Evolutionary conservation across 192 early-diverging fungal genomes (phyloP), one percentile per base, ranked within the genome.

Genomic region (Umbelopsis sp.): DNA sequence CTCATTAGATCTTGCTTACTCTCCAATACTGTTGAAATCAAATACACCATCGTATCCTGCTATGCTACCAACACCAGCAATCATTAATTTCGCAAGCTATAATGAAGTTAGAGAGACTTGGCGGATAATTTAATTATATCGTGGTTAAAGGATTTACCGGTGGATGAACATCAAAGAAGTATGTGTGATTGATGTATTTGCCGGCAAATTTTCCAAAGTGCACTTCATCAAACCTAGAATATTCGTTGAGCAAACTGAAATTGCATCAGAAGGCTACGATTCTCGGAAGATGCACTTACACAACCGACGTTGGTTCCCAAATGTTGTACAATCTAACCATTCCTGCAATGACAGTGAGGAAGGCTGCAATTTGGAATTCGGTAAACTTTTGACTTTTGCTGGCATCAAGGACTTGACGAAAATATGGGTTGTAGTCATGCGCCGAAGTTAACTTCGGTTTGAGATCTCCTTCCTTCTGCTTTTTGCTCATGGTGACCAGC

Each of bases 201-300:
- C 74, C 45, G 41, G 94, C 97, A 78, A 95, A 97, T 72, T 95
- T 94, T 69, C 97, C 97, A 84, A 98, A 97, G 59, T 97, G 96
- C 32, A 97, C 97, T 82, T 98, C 97, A 80, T 98, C 97, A 78
- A 97, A 97, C 1, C 92, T 94, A 77, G 32, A n/a, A 65, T n/a
- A 31, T 47, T 50, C 44, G 4, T 74, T 47, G 0, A 41, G 5
- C 12, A 45, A 43, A 71, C 32, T 65, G 4, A 41, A 41, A 3
- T 6, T 1, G 4, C 20, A 20, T n/a, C 17, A 3, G 16, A 1
- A 7, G 20, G 20, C 16, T 21, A 69, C n/a, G n/a, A 21, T 20
- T 45, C 17, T 67, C 29, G 21, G 3, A 4, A 71, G 25, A n/a
- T 25, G 4, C 21, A 78, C 81, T 75, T 84, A 86, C 85, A 86